Evolutionary conservation across 768 basidiomycete species (phyloP), one percentile per base, ranked within the genome.

Genomic region (Tephrocybe sp.): DNA sequence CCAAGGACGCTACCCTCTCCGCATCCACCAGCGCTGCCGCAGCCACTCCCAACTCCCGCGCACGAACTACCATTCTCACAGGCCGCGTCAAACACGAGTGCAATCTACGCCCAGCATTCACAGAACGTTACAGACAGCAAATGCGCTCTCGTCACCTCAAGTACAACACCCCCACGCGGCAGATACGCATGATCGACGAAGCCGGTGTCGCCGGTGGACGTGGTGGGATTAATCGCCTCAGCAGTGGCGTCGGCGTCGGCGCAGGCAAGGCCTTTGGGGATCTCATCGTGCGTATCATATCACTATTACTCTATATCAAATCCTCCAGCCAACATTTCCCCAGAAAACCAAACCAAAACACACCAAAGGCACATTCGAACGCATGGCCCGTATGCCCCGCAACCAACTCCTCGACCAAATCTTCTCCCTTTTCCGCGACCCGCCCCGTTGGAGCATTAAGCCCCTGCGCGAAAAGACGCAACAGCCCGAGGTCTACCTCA

Each of bases 351-450:
- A 86, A 68, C 78, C 71, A 31, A 89, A 87, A 64, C 76, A 72
- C 1, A 65, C 75, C 15, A 89, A 89, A 57, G 86, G 86, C 24
- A 72, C 79, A 12, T 88, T 88, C 70, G 91, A 94, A 67, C 87
- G 89, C 57, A 88, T 90, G 82, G 86, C 89, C n/a, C 89, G 94
- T 64, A 85, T 97, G 69, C 91, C 92, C 5, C 78, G 87, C 47
- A 88, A 92, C 69, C 88, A 95, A 62, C 79, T 97, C 7, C 76
- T 92, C 65, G 92, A 97, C 65, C 70, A 86, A 47, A 76, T 97
- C 34, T 95, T 95, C 69, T 58, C 69, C 2, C 73, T 85, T 5
- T 98, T 95, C 74, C 78, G 81, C 51, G 84, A 92, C 52, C 78
- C 78, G 36, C 79, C 85, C n/a, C 84, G 83, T 43, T 98, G 93